Conservation (phyloP, 441 rosid genomes). For the Populus hybrid region DNA sequence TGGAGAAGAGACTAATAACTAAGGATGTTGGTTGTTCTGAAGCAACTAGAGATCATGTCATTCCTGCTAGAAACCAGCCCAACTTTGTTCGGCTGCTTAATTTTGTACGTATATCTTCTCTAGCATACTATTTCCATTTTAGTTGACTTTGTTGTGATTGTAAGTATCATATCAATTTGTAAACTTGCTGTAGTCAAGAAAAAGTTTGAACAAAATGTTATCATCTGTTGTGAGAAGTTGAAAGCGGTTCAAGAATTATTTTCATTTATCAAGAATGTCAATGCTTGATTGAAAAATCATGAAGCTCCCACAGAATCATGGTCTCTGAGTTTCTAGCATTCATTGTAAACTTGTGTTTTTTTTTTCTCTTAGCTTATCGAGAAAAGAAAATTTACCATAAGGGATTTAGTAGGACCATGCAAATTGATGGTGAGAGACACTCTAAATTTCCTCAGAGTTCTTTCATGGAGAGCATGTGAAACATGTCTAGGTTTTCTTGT, state of each 20-base stretch:
- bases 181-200: background rate
- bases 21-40: conserved; percentile 37
- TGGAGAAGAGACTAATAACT: conserved; percentile 39
- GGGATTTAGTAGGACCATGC: background rate
- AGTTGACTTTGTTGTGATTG: background rate
- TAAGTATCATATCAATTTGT: background rate
- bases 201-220: background rate
- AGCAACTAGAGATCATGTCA: conserved; percentile 38
- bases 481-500: background rate
- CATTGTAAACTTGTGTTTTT: background rate
- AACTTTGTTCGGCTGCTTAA: conserved; percentile 46
- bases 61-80: conserved; percentile 40
- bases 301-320: background rate
- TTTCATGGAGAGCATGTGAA: background rate
- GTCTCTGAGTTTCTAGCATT: background rate
- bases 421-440: background rate
- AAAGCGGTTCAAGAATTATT: background rate
- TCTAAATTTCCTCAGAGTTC: background rate
- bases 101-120: conserved; percentile 48
- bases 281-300: background rate
- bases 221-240: background rate
- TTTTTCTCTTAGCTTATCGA: background rate
- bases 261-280: background rate
- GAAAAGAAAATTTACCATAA: background rate
- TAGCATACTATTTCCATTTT: background rate